A percentile compares a stretch with the other conserved stretches of the same genome.
phyloP scores from a whole-genome alignment of 495 filamentous ascomycete species.

The Tuber brumale region DNA sequence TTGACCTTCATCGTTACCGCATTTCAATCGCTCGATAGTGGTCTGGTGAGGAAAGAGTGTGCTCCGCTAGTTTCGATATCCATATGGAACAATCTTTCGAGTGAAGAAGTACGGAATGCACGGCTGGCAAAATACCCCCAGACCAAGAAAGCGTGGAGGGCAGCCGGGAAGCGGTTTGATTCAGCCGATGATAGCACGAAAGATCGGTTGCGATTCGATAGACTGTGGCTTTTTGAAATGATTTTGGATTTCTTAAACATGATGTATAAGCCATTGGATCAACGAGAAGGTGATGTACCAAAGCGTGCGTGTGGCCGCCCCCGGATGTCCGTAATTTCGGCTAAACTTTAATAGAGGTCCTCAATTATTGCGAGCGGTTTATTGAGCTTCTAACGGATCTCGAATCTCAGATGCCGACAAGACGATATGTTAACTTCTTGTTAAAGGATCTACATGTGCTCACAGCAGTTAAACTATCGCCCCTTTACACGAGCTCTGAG shows the following conservation, averaged over 20 bases:
- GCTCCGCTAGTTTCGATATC: conserved; percentile 90
- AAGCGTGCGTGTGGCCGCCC: conserved; percentile 20
- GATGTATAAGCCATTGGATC: conserved; percentile 52
- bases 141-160: conserved; percentile 84
- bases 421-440: conserved; percentile 86
- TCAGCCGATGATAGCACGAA: conserved; percentile 73
- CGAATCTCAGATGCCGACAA: conserved; percentile 85
- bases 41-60: conserved; percentile 86
- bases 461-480: conserved; percentile 71
- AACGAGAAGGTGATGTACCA: conserved; percentile 20
- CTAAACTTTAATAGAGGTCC: conserved; percentile 52
- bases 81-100: conserved; percentile 88
- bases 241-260: conserved; percentile 73
- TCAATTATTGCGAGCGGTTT: conserved; percentile 86
- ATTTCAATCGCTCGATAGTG: conserved; percentile 89
- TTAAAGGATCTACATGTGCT: conserved; percentile 87
- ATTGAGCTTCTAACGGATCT: conserved; percentile 86
- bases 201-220: conserved; percentile 78
- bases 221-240: conserved; percentile 86
- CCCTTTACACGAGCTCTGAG: conserved; percentile 63
- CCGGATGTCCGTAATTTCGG: not conserved
- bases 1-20: conserved; percentile 81
- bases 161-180: conserved; percentile 77
- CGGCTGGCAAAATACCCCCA: conserved; percentile 62
- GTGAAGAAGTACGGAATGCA: conserved; percentile 56